Percentiles rank a stretch among this genome's conserved stretches.
These are phyloP conservation scores for Plasmopara viticola DNA, from an alignment of 352 stramenopile genomes.

Conservation along the genomic window DNA sequence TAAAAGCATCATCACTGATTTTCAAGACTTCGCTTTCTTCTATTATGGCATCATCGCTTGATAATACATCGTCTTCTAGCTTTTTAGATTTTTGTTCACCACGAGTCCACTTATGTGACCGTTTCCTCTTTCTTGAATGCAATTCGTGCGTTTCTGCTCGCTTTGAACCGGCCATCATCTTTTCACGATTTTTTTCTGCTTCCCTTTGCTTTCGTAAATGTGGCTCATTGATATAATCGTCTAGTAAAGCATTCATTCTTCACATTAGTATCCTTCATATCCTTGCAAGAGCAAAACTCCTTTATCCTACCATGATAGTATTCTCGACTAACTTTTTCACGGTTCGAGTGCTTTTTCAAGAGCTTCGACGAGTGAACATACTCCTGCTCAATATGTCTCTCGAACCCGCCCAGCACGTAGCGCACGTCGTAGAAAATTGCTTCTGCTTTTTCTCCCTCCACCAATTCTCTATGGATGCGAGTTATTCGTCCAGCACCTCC, in stretches of 20 bases:
- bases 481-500: constrained; percentile 60
- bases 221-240: constrained; percentile 48
- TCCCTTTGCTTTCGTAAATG: constrained; percentile 25
- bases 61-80: neutral
- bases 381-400: constrained; percentile 62
- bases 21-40: constrained; percentile 1
- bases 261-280: neutral
- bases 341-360: constrained; percentile 32
- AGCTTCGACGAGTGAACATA: constrained; percentile 55
- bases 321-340: constrained; percentile 33
- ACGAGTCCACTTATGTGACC: constrained; percentile 2
- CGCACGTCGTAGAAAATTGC: constrained; percentile 76
- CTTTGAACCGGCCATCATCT: constrained; percentile 3
- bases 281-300: neutral
- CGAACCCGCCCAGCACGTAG: constrained; percentile 75
- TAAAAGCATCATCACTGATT: constrained; percentile 16
- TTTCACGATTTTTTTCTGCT: constrained; percentile 6
- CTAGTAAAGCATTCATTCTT: constrained; percentile 12
- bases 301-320: constrained; percentile 56
- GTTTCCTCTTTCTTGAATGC: constrained; percentile 16
- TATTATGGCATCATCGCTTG: constrained; percentile 4
- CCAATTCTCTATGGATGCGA: constrained; percentile 31
- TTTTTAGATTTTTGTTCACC: neutral
- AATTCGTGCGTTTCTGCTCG: neutral
- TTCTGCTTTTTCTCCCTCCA: constrained; percentile 10